A percentile compares a stretch with the other conserved stretches of the same genome.
These are phyloP conservation scores for Sapria himalayana DNA, from an alignment of 345 rosid species.

Conservation along the genomic window DNA sequence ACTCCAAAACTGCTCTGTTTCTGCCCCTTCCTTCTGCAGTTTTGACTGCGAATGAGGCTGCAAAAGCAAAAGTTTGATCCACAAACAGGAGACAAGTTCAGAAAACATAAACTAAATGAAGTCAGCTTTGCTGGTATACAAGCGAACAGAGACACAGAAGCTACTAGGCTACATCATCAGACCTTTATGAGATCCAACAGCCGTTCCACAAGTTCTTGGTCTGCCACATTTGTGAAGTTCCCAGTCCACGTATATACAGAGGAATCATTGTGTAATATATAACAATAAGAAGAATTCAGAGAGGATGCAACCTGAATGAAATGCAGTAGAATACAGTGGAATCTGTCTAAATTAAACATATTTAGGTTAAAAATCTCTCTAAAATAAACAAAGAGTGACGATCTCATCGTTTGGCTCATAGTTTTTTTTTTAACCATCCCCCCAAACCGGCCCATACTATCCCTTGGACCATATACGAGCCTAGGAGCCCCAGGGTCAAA, in stretches of 20 bases:
- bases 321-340: slow-evolving; percentile 5
- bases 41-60: slow-evolving; percentile 73
- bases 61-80: no score
- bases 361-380: no score
- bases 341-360: no score
- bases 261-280: slow-evolving; percentile 63
- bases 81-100: no score
- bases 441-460: no score
- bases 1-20: slow-evolving; percentile 86
- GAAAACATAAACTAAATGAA: no score
- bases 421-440: no score
- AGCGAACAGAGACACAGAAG: slow-evolving; percentile 6
- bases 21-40: slow-evolving; percentile 89
- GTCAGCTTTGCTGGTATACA: no score
- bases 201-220: slow-evolving; percentile 78
- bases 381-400: no score
- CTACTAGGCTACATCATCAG: slow-evolving; percentile 7
- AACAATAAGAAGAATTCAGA: slow-evolving; percentile 79
- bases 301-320: slow-evolving; percentile 57
- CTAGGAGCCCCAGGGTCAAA: no score
- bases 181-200: slow-evolving; percentile 96
- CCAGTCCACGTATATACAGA: slow-evolving; percentile 85
- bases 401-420: no score
- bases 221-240: slow-evolving; percentile 49
- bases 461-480: no score